phyloP scores from a whole-genome alignment of 805 yeast genomes.

The Osmozyma mogii region DNA sequence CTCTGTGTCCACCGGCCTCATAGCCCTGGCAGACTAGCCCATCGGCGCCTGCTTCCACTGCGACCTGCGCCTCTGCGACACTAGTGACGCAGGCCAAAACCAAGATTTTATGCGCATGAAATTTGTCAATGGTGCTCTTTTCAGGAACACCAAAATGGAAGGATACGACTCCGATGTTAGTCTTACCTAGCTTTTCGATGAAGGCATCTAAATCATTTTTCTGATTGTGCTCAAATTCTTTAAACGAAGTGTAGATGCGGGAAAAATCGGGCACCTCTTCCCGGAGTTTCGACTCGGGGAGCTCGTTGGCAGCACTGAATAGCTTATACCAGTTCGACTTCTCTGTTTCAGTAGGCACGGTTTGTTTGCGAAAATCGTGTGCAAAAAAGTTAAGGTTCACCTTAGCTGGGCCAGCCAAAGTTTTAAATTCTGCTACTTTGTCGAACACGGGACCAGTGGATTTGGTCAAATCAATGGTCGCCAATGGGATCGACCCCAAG shows the following conservation, averaged over 20 bases:
- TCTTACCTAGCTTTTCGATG: slow-evolving; percentile 10
- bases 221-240: slow-evolving; percentile 18
- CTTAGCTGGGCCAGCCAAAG: slow-evolving; percentile 6
- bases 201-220: slow-evolving; percentile 11
- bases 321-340: slow-evolving; percentile 17
- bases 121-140: slow-evolving; percentile 16
- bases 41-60: slow-evolving; percentile 30
- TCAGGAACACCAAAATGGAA: slow-evolving; percentile 49
- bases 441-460: slow-evolving; percentile 11
- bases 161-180: slow-evolving; percentile 38
- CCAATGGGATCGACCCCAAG: slow-evolving; percentile 42
- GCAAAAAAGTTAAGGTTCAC: slow-evolving; percentile 44
- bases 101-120: slow-evolving; percentile 31
- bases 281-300: not conserved
- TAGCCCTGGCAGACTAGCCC: slow-evolving; percentile 48
- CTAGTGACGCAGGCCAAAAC: slow-evolving; percentile 44
- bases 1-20: slow-evolving; percentile 65
- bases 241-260: slow-evolving; percentile 22
- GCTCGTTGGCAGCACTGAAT: slow-evolving; percentile 5
- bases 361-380: slow-evolving; percentile 21
- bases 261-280: slow-evolving; percentile 4
- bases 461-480: slow-evolving; percentile 21
- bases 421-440: slow-evolving; percentile 10
- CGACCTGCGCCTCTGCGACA: slow-evolving; percentile 30
- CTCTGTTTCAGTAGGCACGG: slow-evolving; percentile 11